These are phyloP conservation scores for Arthromyces matolae DNA, from an alignment of 768 basidiomycete genomes.

Conservation along the genomic window DNA sequence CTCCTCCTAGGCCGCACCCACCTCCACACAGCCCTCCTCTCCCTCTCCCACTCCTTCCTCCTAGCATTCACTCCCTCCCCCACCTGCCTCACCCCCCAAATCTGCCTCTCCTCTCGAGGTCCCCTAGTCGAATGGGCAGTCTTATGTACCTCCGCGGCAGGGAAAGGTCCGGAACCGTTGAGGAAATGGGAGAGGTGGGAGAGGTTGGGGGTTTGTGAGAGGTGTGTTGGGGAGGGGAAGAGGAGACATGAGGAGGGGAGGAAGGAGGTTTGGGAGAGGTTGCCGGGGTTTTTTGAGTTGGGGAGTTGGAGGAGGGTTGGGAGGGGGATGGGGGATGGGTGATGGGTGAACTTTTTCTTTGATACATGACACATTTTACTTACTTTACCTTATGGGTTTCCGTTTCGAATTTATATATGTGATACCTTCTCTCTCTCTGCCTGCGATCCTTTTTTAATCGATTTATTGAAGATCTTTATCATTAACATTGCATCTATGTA, in stretches of 20 bases:
- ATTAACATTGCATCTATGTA: no score
- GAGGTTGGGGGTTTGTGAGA: slow-evolving; percentile 30
- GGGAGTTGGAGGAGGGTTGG: slow-evolving; percentile 34
- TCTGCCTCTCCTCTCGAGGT: slow-evolving; percentile 33
- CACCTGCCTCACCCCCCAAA: slow-evolving; percentile 23
- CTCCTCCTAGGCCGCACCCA: slow-evolving; percentile 39
- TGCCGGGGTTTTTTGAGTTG: slow-evolving; percentile 38
- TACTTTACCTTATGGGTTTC: no score
- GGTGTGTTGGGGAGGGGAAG: slow-evolving; percentile 31
- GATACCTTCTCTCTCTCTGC: no score
- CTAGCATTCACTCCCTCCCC: slow-evolving; percentile 35
- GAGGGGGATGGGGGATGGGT: slow-evolving; percentile 16
- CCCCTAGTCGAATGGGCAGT: slow-evolving; percentile 43
- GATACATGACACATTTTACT: no score
- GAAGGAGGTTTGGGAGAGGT: slow-evolving; percentile 35
- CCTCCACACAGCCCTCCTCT: slow-evolving; percentile 38
- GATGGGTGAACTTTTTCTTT: background rate
- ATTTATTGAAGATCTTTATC: no score
- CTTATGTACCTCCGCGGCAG: slow-evolving; percentile 33
- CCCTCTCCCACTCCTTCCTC: slow-evolving; percentile 38
- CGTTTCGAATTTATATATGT: no score
- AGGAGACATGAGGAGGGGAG: slow-evolving; percentile 29
- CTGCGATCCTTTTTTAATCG: no score
- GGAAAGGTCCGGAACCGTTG: slow-evolving; percentile 30
- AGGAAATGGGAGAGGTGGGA: slow-evolving; percentile 33